Conservation (phyloP, 495 filamentous ascomycete species). For the Parathielavia hyrcaniae region DNA sequence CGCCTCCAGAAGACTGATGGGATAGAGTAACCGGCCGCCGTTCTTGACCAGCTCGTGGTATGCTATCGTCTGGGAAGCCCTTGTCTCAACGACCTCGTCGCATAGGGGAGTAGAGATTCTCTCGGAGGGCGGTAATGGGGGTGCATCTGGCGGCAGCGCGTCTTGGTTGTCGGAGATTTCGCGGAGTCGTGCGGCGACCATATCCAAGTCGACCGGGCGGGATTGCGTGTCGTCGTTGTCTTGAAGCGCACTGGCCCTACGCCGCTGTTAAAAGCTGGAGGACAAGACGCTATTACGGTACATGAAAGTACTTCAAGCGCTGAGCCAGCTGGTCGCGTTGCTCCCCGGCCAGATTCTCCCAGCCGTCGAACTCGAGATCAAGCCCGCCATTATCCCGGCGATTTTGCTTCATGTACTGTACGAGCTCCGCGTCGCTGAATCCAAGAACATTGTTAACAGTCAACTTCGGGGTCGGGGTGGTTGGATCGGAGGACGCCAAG, state of each 20-base stretch:
- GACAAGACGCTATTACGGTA: not conserved
- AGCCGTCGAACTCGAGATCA: conserved; percentile 2
- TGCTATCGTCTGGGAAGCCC: not conserved
- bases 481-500: not conserved
- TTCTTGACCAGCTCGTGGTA: not conserved
- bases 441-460: not conserved
- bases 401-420: conserved; percentile 5
- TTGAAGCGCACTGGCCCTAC: conserved; percentile 2
- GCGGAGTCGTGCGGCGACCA: conserved; percentile 5
- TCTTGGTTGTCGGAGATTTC: conserved; percentile 3
- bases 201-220: conserved; percentile 4
- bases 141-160: not conserved
- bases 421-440: not conserved
- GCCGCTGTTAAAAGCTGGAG: conserved; percentile 1
- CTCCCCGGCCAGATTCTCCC: conserved; percentile 8
- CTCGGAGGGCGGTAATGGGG: conserved; percentile 1
- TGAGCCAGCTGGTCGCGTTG: conserved; percentile 8
- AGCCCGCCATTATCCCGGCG: conserved; percentile 1
- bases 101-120: not conserved
- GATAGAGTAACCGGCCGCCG: conserved; percentile 6
- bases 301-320: conserved; percentile 6
- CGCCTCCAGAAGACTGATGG: conserved; percentile 6
- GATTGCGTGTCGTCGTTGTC: conserved; percentile 4
- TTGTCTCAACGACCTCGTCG: not conserved
- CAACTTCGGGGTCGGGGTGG: not conserved